These are phyloP conservation scores for Elaeis oleifera DNA, from an alignment of 202 grass and related monocot species.

Conservation along the genomic window DNA sequence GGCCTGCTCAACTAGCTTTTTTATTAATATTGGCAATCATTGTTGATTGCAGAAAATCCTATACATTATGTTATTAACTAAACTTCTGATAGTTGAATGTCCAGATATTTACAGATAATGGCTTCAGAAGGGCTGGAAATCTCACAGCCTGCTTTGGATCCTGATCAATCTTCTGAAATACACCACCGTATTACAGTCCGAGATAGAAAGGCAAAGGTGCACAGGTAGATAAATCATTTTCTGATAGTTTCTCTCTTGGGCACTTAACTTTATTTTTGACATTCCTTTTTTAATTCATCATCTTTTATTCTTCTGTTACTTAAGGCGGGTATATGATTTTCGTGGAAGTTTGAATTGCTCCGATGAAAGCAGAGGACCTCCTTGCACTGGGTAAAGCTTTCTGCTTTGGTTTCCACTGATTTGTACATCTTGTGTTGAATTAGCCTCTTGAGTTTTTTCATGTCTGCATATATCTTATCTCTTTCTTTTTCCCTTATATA, in stretches of 20 bases:
- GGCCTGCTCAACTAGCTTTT: background rate
- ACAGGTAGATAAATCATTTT: conserved; percentile 48
- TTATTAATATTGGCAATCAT: background rate
- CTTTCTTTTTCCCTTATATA: too few relatives aligned
- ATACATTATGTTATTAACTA: background rate
- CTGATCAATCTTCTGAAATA: conserved; percentile 84
- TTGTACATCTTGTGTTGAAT: background rate
- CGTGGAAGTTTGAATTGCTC: conserved; percentile 84
- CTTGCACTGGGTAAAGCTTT: conserved; percentile 62
- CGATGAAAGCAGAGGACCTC: conserved; percentile 78
- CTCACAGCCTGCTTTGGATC: conserved; percentile 88
- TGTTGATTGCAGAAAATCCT: background rate
- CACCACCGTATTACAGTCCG: conserved; percentile 91
- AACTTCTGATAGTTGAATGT: background rate
- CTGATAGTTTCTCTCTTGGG: background rate
- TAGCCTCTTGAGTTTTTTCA: background rate
- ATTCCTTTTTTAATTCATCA: background rate
- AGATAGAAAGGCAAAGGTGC: conserved; percentile 77
- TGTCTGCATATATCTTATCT: too few relatives aligned
- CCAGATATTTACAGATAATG: conserved; percentile 94
- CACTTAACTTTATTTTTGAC: background rate
- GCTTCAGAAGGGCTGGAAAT: conserved; percentile 97
- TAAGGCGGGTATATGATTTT: conserved; percentile 72
- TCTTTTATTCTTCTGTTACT: conserved; percentile 21
- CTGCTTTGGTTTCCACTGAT: conserved; percentile 12